phyloP scores from a whole-genome alignment of 768 basidiomycete genomes.

The Astraeus odoratus region DNA sequence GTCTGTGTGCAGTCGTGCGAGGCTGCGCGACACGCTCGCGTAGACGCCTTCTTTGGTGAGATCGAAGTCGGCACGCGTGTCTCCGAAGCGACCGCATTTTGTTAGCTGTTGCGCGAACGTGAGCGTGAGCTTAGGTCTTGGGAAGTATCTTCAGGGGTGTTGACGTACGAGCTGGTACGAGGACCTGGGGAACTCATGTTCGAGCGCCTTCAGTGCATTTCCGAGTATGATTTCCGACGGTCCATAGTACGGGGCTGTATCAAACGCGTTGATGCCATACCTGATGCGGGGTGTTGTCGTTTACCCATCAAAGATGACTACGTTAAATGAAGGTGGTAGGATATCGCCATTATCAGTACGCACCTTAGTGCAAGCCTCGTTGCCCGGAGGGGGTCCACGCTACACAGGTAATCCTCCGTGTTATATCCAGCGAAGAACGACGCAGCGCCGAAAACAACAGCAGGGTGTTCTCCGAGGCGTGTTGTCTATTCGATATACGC shows the following conservation, averaged over 20 bases:
- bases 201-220: slow-evolving; percentile 50
- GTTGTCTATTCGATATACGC: slow-evolving; percentile 19
- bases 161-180: slow-evolving; percentile 63
- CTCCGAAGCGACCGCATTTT: slow-evolving; percentile 78
- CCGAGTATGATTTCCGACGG: slow-evolving; percentile 75
- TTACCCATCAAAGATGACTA: not conserved
- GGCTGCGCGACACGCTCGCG: slow-evolving; percentile 56
- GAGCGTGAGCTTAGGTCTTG: not conserved
- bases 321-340: no score
- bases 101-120: slow-evolving; percentile 51
- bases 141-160: not conserved
- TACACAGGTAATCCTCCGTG: slow-evolving; percentile 46
- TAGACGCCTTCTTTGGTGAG: slow-evolving; percentile 64
- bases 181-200: slow-evolving; percentile 65
- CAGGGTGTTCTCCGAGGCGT: slow-evolving; percentile 31
- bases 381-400: slow-evolving; percentile 53
- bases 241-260: slow-evolving; percentile 79
- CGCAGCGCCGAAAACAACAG: slow-evolving; percentile 66
- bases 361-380: slow-evolving; percentile 74
- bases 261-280: slow-evolving; percentile 76
- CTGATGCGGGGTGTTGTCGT: slow-evolving; percentile 29
- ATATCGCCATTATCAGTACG: no score
- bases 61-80: slow-evolving; percentile 49
- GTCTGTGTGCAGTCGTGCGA: slow-evolving; percentile 61
- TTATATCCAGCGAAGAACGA: slow-evolving; percentile 67